These are phyloP conservation scores for Paraleonurus japonicus DNA, from an alignment of 257 asterid species.

Conservation along the genomic window DNA sequence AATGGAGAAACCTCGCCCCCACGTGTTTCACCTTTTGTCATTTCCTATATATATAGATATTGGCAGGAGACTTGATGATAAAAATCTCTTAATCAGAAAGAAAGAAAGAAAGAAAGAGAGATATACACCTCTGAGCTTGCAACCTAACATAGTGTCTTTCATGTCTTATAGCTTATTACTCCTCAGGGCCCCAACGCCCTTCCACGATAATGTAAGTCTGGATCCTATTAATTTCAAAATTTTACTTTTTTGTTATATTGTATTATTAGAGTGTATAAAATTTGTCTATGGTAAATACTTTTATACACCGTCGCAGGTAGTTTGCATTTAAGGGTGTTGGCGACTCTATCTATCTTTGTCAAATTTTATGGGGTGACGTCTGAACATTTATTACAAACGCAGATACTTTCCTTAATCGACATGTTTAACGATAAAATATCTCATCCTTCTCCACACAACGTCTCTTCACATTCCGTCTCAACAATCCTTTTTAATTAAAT, in stretches of 20 bases:
- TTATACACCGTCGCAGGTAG: too few relatives aligned
- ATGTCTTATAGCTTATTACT: too few relatives aligned
- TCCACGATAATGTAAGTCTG: background rate
- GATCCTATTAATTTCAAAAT: too few relatives aligned
- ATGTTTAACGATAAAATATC: background rate
- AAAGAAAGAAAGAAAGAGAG: too few relatives aligned
- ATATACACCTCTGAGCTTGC: background rate
- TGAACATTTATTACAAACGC: too few relatives aligned
- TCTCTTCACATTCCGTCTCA: too few relatives aligned
- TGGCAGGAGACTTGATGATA: background rate
- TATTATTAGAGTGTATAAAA: too few relatives aligned
- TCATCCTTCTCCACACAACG: background rate
- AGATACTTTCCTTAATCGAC: background rate
- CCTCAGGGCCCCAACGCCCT: background rate
- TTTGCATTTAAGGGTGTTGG: background rate
- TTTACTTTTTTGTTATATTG: too few relatives aligned
- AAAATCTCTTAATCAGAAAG: background rate
- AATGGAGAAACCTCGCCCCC: conserved; percentile 9
- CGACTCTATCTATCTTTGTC: background rate
- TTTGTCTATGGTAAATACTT: too few relatives aligned
- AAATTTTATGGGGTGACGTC: background rate
- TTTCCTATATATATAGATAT: background rate
- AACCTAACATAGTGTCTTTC: background rate
- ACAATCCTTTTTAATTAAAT: too few relatives aligned
- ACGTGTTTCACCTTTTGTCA: conserved; percentile 5